Evolutionary conservation across 495 filamentous ascomycete species (phyloP).

Genomic region (Trichoderma virens): DNA sequence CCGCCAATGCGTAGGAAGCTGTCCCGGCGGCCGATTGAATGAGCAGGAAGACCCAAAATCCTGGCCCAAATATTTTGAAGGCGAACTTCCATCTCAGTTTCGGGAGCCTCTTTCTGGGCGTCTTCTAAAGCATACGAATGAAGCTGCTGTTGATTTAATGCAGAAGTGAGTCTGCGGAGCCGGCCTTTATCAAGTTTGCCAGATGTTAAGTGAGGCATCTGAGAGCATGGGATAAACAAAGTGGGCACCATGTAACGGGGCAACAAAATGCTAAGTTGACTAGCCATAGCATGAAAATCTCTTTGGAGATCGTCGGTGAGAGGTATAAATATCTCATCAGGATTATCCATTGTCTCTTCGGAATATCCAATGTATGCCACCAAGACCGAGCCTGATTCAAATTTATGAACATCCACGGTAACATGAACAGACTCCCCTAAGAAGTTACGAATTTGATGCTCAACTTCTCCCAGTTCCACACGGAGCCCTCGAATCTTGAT

Average conservation of each 20-base stretch:
- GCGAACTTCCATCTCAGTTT: slow-evolving; percentile 17
- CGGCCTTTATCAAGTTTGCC: slow-evolving; percentile 22
- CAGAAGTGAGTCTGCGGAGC: slow-evolving; percentile 22
- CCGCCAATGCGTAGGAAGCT: slow-evolving; percentile 8
- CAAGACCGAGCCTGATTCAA: slow-evolving; percentile 21
- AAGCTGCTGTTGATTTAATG: slow-evolving; percentile 29
- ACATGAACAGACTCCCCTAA: background rate
- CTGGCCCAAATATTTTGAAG: background rate
- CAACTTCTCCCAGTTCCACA: slow-evolving; percentile 32
- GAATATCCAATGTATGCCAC: slow-evolving; percentile 29
- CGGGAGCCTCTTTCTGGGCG: slow-evolving; percentile 31
- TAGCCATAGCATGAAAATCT: background rate
- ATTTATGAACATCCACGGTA: slow-evolving; percentile 15
- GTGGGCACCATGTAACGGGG: slow-evolving; percentile 17
- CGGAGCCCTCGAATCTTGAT: slow-evolving; percentile 34
- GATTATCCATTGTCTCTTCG: background rate
- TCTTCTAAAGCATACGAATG: slow-evolving; percentile 42
- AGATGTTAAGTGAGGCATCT: slow-evolving; percentile 25
- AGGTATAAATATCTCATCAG: background rate
- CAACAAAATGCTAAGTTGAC: slow-evolving; percentile 1
- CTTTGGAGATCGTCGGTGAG: background rate
- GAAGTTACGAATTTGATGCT: slow-evolving; percentile 15
- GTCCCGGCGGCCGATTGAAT: slow-evolving; percentile 15
- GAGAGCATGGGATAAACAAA: slow-evolving; percentile 8
- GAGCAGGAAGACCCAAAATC: slow-evolving; percentile 15